Evolutionary conservation across 371 early-diverging fungal species (phyloP).

Genomic region (Lichtheimia corymbifera): DNA sequence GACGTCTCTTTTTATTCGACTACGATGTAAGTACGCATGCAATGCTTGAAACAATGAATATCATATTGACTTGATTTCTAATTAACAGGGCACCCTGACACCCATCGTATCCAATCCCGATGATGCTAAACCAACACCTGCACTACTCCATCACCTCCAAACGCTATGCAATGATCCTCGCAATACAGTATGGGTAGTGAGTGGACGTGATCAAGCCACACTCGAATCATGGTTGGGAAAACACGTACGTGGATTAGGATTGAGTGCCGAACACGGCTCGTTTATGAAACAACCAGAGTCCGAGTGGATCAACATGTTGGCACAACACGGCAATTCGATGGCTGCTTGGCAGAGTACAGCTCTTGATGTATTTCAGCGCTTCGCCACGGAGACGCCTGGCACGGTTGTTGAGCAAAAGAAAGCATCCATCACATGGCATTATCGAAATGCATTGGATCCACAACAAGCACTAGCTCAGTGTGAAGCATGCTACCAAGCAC

Average conservation of each 20-base stretch:
- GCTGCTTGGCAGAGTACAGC: constrained; percentile 88
- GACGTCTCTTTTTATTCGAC: constrained; percentile 77
- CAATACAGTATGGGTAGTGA: constrained; percentile 90
- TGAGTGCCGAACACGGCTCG: constrained; percentile 67
- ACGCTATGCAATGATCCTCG: constrained; percentile 69
- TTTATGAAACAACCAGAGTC: constrained; percentile 84
- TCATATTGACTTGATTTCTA: background rate
- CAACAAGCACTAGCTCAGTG: constrained; percentile 59
- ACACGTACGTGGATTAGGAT: constrained; percentile 71
- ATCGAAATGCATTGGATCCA: constrained; percentile 67
- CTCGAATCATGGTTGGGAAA: constrained; percentile 72
- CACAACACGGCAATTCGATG: constrained; percentile 68
- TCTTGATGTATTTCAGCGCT: constrained; percentile 85
- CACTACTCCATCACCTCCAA: constrained; percentile 65
- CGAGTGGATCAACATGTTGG: constrained; percentile 84
- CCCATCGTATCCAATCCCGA: constrained; percentile 76
- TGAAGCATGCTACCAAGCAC: constrained; percentile 77
- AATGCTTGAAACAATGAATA: background rate
- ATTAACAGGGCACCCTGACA: constrained; percentile 76
- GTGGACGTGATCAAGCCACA: constrained; percentile 73
- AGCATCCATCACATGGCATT: constrained; percentile 90
- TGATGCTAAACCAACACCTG: constrained; percentile 68
- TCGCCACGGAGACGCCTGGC: constrained; percentile 88
- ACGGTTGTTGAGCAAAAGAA: constrained; percentile 89
- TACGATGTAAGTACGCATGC: constrained; percentile 67